These are phyloP conservation scores for Fusarium sp. DNA, from an alignment of 2,329 filamentous ascomycete species.

Conservation along the genomic window DNA sequence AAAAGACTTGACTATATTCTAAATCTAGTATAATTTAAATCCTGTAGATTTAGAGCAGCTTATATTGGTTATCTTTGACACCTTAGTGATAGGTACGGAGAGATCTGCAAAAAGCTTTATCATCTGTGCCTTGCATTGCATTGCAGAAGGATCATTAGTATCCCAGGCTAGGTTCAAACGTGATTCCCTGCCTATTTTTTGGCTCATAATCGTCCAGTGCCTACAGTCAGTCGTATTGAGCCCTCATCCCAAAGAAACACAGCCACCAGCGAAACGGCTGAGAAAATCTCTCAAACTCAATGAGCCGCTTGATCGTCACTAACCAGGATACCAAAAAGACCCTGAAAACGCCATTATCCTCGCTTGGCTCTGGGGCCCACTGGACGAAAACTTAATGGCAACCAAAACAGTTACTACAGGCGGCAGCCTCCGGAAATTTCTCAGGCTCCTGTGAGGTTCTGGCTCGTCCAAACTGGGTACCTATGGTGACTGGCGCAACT, in stretches of 20 bases:
- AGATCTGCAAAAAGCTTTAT: slow-evolving; percentile 8
- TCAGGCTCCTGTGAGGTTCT: not conserved
- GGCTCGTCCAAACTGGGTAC: not conserved
- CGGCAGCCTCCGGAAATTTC: not conserved
- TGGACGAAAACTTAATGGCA: not conserved
- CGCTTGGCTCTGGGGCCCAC: not conserved
- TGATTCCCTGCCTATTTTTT: not conserved
- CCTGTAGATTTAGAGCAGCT: not conserved
- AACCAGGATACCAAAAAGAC: slow-evolving; percentile 8
- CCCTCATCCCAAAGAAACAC: not conserved
- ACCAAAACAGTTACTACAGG: not conserved
- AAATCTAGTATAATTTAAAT: not conserved
- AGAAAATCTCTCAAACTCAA: slow-evolving; percentile 33
- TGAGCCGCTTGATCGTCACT: not conserved
- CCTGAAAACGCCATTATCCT: slow-evolving; percentile 20
- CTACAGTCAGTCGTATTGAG: not conserved
- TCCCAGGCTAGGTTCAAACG: not conserved
- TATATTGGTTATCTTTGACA: not conserved
- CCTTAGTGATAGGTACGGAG: not conserved
- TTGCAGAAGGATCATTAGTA: not conserved
- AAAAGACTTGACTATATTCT: not conserved
- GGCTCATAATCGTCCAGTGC: not conserved
- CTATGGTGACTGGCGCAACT: not conserved
- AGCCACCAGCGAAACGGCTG: not conserved
- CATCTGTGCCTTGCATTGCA: slow-evolving; percentile 6